These are phyloP conservation scores for Tirmania nivea DNA, from an alignment of 495 filamentous ascomycete species.

Conservation along the genomic window DNA sequence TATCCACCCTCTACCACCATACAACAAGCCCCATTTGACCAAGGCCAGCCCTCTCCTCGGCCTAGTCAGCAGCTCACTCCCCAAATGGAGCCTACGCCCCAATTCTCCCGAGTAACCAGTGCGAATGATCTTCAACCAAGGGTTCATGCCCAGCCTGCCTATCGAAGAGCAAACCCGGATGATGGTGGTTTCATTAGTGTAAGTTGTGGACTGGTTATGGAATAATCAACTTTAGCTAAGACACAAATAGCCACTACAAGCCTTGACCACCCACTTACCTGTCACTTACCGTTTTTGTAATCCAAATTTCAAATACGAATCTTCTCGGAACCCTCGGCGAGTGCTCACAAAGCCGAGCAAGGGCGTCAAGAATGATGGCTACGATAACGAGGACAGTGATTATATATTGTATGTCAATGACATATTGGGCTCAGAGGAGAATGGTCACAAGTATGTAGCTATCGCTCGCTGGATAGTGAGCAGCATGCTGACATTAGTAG, in stretches of 20 bases:
- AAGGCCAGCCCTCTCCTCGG: constrained; percentile 45
- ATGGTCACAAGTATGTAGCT: constrained; percentile 66
- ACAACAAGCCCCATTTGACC: constrained; percentile 45
- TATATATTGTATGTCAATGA: constrained; percentile 99
- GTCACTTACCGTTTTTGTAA: constrained; percentile 98
- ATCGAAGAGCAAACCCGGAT: constrained; percentile 66
- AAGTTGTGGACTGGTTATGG: constrained; percentile 21
- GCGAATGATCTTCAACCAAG: constrained; percentile 58
- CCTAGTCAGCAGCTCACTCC: constrained; percentile 25
- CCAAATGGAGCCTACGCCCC: constrained; percentile 56
- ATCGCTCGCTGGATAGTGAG: background rate
- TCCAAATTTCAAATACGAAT: constrained; percentile 95
- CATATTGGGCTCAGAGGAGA: constrained; percentile 92
- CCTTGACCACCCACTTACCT: constrained; percentile 78
- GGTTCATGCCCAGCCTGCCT: constrained; percentile 69
- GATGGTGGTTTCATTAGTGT: constrained; percentile 98
- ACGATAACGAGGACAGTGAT: constrained; percentile 97
- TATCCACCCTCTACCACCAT: constrained; percentile 45
- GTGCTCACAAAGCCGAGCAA: constrained; percentile 99
- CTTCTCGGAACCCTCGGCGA: constrained; percentile 86
- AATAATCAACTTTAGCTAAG: constrained; percentile 2
- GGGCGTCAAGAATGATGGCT: constrained; percentile 95
- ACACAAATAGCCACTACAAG: constrained; percentile 62
- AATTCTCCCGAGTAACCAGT: constrained; percentile 56
- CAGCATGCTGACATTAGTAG: constrained; percentile 24